Evolutionary conservation across 1,284 basidiomycete genomes (phyloP).

Genomic region (Marasmius fiardii): DNA sequence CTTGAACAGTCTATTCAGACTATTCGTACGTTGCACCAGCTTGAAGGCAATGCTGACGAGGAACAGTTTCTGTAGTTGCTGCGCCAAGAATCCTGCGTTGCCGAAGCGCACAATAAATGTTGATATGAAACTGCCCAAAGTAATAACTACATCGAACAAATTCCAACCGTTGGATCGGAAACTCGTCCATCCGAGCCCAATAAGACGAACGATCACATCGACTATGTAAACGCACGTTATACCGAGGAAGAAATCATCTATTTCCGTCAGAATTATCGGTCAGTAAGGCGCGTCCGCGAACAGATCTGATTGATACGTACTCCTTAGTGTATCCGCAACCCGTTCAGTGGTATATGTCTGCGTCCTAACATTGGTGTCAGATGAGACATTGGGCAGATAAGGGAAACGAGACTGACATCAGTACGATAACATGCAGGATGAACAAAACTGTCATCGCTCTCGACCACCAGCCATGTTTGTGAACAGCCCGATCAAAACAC

Average conservation of each 20-base stretch:
- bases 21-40: slow-evolving; percentile 86
- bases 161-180: slow-evolving; percentile 93
- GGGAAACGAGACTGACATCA: slow-evolving; percentile 62
- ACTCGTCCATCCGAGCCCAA: slow-evolving; percentile 83
- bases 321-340: slow-evolving; percentile 60
- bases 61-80: slow-evolving; percentile 93
- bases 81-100: slow-evolving; percentile 43
- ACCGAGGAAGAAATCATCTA: slow-evolving; percentile 78
- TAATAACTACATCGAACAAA: slow-evolving; percentile 84
- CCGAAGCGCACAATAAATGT: slow-evolving; percentile 75
- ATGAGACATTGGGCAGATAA: neutral
- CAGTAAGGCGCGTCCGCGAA: neutral
- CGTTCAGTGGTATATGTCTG: slow-evolving; percentile 68
- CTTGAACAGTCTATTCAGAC: slow-evolving; percentile 95
- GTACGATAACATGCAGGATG: slow-evolving; percentile 77
- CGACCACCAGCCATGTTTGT: slow-evolving; percentile 95
- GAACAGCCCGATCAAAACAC: slow-evolving; percentile 90
- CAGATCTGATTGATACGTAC: slow-evolving; percentile 37
- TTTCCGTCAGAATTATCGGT: slow-evolving; percentile 14
- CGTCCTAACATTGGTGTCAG: slow-evolving; percentile 50
- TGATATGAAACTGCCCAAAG: slow-evolving; percentile 81
- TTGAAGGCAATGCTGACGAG: slow-evolving; percentile 93
- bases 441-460: slow-evolving; percentile 82
- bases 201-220: slow-evolving; percentile 78
- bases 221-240: slow-evolving; percentile 75